Percentiles rank a stretch among this genome's conserved stretches.
phyloP scores from a whole-genome alignment of 441 rosid genomes.

The Monsonia emarginata region DNA sequence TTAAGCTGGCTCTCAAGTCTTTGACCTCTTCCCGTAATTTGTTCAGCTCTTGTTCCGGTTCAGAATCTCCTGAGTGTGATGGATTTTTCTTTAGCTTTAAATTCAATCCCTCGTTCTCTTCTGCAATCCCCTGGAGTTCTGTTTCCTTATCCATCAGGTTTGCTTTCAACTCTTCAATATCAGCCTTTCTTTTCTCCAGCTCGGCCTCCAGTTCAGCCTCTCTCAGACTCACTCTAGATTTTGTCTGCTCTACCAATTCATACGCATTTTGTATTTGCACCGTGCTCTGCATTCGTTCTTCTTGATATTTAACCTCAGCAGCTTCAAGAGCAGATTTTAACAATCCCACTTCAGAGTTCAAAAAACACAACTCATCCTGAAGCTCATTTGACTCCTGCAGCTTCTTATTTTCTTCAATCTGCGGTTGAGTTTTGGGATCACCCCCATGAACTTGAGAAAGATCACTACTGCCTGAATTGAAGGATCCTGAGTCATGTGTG shows the following conservation, averaged over 20 bases:
- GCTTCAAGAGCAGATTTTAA: conserved; percentile 47
- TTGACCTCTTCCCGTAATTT: conserved; percentile 30
- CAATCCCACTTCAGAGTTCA: conserved; percentile 47
- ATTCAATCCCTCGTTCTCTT: conserved; percentile 45
- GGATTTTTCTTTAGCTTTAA: conserved; percentile 32
- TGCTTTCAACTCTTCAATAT: conserved; percentile 52
- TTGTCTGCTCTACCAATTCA: conserved; percentile 39
- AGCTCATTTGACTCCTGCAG: conserved; percentile 29
- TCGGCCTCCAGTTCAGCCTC: conserved; percentile 63
- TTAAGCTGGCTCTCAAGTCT: conserved; percentile 41
- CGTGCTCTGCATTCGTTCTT: conserved; percentile 31
- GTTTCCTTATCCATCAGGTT: conserved; percentile 59
- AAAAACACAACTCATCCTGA: conserved; percentile 37
- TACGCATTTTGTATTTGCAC: conserved; percentile 31
- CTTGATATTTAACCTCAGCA: conserved; percentile 37
- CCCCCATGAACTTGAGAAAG: conserved; percentile 7
- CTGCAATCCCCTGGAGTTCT: conserved; percentile 40
- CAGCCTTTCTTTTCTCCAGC: conserved; percentile 36
- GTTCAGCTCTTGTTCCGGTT: conserved; percentile 31
- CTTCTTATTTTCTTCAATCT: conserved; percentile 23
- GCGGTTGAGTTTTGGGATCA: conserved; percentile 19
- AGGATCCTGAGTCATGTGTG: conserved; percentile 12
- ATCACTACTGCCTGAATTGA: conserved; percentile 3
- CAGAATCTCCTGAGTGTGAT: conserved; percentile 20
- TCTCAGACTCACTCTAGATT: conserved; percentile 30